phyloP scores from a whole-genome alignment of 1,284 basidiomycete species.

The Cutaneotrichosporon cyanovorans region DNA sequence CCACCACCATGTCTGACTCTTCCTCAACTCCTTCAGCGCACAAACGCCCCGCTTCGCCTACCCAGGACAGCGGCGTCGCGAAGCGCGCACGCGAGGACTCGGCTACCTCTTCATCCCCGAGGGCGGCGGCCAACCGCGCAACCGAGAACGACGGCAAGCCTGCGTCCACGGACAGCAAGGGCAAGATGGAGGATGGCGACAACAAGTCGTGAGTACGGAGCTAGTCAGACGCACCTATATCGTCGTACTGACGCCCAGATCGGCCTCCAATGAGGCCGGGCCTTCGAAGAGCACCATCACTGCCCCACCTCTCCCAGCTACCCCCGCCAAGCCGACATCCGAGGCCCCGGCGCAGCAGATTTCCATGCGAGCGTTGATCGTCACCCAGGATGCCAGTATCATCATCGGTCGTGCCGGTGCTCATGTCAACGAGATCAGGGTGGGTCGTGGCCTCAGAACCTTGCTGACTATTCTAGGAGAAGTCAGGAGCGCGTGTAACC shows the following conservation, averaged over 20 bases:
- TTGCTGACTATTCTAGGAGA: conserved; percentile 52
- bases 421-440: conserved; percentile 95
- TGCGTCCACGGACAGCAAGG: conserved; percentile 10
- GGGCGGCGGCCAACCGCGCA: conserved; percentile 1
- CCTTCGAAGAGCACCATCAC: conserved; percentile 22
- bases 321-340: conserved; percentile 30
- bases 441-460: conserved; percentile 12
- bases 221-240: background rate
- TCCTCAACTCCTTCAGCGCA: conserved; percentile 19
- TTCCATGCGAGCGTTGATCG: conserved; percentile 91
- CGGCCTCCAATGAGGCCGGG: conserved; percentile 23
- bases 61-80: conserved; percentile 17
- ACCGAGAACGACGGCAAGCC: conserved; percentile 2
- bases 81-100: conserved; percentile 28
- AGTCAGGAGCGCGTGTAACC: conserved; percentile 89
- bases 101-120: conserved; percentile 9
- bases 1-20: conserved; percentile 17
- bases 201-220: conserved; percentile 38
- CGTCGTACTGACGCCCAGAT: background rate
- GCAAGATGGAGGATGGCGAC: conserved; percentile 38
- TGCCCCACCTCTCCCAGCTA: conserved; percentile 26
- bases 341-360: conserved; percentile 51
- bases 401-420: conserved; percentile 96
- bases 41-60: conserved; percentile 33
- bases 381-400: conserved; percentile 97